Base-by-base conservation (phyloP, 177 flowering plant genomes). In the Vitis hybrid region DNA sequence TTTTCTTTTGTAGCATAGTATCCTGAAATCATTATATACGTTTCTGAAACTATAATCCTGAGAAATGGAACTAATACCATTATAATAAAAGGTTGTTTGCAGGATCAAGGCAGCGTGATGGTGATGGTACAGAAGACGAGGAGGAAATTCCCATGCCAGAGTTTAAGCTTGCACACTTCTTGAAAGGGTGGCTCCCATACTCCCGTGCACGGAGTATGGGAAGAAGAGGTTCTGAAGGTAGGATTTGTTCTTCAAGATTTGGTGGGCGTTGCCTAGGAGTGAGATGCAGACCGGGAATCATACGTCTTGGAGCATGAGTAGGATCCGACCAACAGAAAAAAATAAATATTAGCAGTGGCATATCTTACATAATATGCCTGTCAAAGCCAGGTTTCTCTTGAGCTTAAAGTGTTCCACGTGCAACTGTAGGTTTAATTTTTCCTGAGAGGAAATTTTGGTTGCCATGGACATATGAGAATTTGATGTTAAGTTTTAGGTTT, bases 161-260 rank as follows among this genome's bases (percentile, higher is more conserved):
- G 51, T 76, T 82, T 72, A 80, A 77, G 66, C n/a, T 75, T 66
- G 72, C 74, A 45, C 75, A 75, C 55, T 73, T 80, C 55, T 69
- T 84, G 52, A 80, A 58, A 63, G 81, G 84, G 1, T 77, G 81
- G 81, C 71, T 84, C 16, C 75, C 80, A 29, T 45, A 71, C 55
- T 60, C 84, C 49, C 66, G 53, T 5, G 65, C 70, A 26, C 66
- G 79, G 74, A 64, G 52, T 15, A 55, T 31, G 12, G 62, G 67
- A 31, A 77, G 61, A 31, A 72, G 5, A 31, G 65, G 66, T 65
- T 60, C 74, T 14, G 72, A 73, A 50, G 60, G 67, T 59, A 66
- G 57, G 71, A 45, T 49, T 50, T 77, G 55, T 10, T 73, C 76
- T 64, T 65, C 79, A 11, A 77, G 78, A 67, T 73, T 76, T 50